Percentiles rank a stretch among this genome's conserved stretches.
Conservation (phyloP, 257 asterid species). For the Nicotiana otophora region DNA sequence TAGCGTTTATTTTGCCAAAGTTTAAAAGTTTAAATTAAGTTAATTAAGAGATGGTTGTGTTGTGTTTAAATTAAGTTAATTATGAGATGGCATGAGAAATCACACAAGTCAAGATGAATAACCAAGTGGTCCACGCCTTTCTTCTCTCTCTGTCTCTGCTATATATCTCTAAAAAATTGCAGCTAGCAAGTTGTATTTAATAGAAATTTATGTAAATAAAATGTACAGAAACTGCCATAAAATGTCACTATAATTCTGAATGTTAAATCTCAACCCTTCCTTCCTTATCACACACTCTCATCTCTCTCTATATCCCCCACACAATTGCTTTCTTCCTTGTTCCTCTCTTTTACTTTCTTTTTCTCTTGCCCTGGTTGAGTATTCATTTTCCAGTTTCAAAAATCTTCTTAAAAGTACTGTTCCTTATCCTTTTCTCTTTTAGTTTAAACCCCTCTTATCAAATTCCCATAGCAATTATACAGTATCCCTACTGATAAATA, state of each 20-base stretch:
- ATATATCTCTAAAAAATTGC: too few relatives aligned
- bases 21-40: too few relatives aligned
- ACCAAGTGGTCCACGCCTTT: too few relatives aligned
- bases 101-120: too few relatives aligned
- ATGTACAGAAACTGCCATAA: slow-evolving; percentile 52
- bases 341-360: slow-evolving; percentile 9
- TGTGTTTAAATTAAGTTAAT: too few relatives aligned
- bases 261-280: slow-evolving; percentile 84
- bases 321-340: not conserved
- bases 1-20: too few relatives aligned
- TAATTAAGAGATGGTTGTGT: too few relatives aligned
- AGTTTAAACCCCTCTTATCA: not conserved
- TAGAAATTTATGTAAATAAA: not conserved
- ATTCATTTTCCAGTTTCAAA: slow-evolving; percentile 17
- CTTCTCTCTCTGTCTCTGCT: too few relatives aligned
- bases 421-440: not conserved
- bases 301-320: slow-evolving; percentile 16
- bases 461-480: not conserved
- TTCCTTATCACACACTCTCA: slow-evolving; percentile 68
- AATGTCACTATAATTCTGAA: slow-evolving; percentile 57
- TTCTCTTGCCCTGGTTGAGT: slow-evolving; percentile 14
- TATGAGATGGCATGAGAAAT: too few relatives aligned
- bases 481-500: not conserved
- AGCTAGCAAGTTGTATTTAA: too few relatives aligned
- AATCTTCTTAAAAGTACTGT: not conserved